Evolutionary conservation across 805 yeast genomes (phyloP).

Genomic region (Tetrapisispora fleetii): DNA sequence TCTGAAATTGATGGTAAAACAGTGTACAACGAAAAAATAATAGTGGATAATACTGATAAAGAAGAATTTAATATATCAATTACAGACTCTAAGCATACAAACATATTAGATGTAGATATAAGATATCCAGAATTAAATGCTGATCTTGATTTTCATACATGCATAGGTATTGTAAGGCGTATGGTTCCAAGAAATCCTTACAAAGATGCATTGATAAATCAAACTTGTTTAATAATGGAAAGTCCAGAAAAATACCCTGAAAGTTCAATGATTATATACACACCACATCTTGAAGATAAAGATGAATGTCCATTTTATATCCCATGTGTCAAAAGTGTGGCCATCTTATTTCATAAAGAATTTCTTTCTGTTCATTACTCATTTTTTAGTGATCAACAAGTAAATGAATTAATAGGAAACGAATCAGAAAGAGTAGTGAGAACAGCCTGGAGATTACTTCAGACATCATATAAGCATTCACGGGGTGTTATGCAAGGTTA

Average conservation of each 20-base stretch:
- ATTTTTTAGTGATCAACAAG: conserved; percentile 37
- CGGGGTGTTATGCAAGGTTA: conserved; percentile 77
- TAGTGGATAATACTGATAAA: background rate
- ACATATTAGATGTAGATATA: conserved; percentile 35
- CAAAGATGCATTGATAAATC: conserved; percentile 74
- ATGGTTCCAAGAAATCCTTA: conserved; percentile 87
- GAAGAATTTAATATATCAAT: conserved; percentile 7
- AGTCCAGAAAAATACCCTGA: conserved; percentile 20
- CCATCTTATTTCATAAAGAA: conserved; percentile 42
- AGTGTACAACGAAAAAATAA: background rate
- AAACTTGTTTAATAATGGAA: conserved; percentile 56
- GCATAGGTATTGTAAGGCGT: conserved; percentile 60
- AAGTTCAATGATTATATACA: conserved; percentile 54
- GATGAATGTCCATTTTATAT: conserved; percentile 77
- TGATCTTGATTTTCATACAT: conserved; percentile 23
- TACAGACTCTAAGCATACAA: conserved; percentile 21
- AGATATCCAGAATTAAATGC: conserved; percentile 23
- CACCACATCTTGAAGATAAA: conserved; percentile 56
- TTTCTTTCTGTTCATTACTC: conserved; percentile 64
- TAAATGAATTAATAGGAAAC: conserved; percentile 10
- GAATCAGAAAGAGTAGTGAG: conserved; percentile 55
- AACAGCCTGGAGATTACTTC: conserved; percentile 69
- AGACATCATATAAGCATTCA: conserved; percentile 77
- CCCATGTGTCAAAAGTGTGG: conserved; percentile 79
- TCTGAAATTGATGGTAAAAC: background rate